Base-by-base conservation (phyloP, 1,284 basidiomycete genomes). In the Boletus semigastroideus region DNA sequence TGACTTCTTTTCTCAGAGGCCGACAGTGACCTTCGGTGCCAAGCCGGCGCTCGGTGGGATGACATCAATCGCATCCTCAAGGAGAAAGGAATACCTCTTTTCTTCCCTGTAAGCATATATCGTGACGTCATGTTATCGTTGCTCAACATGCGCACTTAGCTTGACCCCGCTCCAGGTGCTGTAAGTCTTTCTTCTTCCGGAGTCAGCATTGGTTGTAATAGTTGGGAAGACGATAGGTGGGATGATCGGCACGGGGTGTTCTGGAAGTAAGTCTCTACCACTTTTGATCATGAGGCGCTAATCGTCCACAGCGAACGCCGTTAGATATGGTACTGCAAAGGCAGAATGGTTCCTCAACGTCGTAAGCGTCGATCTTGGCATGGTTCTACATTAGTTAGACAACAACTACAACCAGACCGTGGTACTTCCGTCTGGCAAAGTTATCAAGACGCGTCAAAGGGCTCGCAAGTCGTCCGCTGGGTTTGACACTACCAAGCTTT, bases 31-130 rank as follows among this genome's bases (percentile, higher is more conserved):
- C 75, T 91, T 37, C 76, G 83, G 11, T 90, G 87, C 52, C 91
- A 94, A 70, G 75, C 92, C 36, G 94, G 94, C 7, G 80, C 87
- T 30, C 79, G 84, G 34, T 98, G 94, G 92, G 92, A 95, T 65
- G 89, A 90, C 49, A 82, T 98, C 51, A 98, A 98, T 63, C 74
- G 76, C 19, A 75, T 80, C 10, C 77, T 97, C 19, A 83, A 81
- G 55, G 80, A 85, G 22, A 78, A 84, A 61, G 86, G 78, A 2
- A 83, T 86, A 49, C 79, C 84, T 1, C 66, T 87, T 9, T 88
- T 87, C 67, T 88, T 88, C 60, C 86, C 86, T 13, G 86, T 86
- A 62, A 61, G 78, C 31, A 27, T n/a, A 17, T 30, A 25, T 30
- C 22, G 14, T 1, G 17, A 33, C 19, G 6, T 46, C 30, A 5